Evolutionary conservation across 805 yeast genomes (phyloP), one percentile per base, ranked within the genome.

Genomic region (Wickerhamiella sergipiensis): DNA sequence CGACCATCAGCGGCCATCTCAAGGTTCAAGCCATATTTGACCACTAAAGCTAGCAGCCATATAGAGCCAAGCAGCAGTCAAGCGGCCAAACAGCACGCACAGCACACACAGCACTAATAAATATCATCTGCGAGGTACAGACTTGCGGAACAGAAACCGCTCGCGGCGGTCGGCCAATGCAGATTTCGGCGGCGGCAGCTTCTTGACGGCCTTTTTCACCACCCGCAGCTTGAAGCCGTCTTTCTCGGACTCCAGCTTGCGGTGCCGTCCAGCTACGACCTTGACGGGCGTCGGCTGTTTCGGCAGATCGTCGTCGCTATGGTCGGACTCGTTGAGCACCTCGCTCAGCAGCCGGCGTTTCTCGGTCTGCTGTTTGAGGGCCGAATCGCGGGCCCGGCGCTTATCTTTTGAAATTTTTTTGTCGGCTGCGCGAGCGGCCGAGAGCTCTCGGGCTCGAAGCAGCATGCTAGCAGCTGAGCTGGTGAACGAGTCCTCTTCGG

Each of bases 401-500:
- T 56, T 55, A 48, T 59, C 56, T 49, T 61, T 63, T 31, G 50
- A 54, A 23, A 38, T 49, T 19, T 44, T 45, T 21, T 47, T 48
- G 42, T 24, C 50, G 47, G 38, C 49, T 29, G 24, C 52, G 50
- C 33, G 51, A 12, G 52, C 51, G 46, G 53, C 46, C 47, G 50
- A 38, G 26, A 31, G 50, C 39, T 53, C 55, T 18, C 50, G 49
- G 21, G 44, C 51, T 36, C 51, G 36, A 22, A 36, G 43, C 46
- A 45, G 29, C 9, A 50, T 43, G 19, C 51, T 39, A 23, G 48
- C 48, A 13, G 57, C 55, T 1, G 66, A 53, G 8, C 50, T 57
- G 19, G 48, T 42, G 46, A 63, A 53, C 9, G 59, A 52, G 43
- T 61, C 64, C 50, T 66, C 70, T 44, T 66, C 69, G 13, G 70